Base-by-base conservation (phyloP, 768 basidiomycete genomes). In the Mycena haematopus region DNA sequence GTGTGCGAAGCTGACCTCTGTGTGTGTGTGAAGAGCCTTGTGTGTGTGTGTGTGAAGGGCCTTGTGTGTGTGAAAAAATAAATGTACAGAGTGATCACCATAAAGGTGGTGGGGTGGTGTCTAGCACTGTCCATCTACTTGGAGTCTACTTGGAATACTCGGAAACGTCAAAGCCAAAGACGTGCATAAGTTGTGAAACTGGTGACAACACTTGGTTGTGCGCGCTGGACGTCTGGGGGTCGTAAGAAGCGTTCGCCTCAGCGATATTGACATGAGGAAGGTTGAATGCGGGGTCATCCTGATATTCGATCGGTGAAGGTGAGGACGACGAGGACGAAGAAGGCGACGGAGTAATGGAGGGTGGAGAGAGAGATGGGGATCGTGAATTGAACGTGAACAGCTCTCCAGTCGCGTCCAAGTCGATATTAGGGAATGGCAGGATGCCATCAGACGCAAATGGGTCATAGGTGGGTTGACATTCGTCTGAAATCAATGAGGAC, bases 291-390 rank as follows among this genome's bases (percentile, higher is more conserved):
- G 56, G 40, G 27, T 55, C 52, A 9, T 58, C 27, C 36, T 54
- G 47, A 24, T 31, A 54, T 22, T 58, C 52, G 58, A 50, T 42
- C 11, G 65, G 65, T 1, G 53, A 52, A 19, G 65, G 62, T 3
- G 65, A 66, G 27, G 54, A 57, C 2, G 57, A 66, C 22, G 62
- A 33, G 1, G 65, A 63, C 15, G 58, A 22, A 3, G 60, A 44
- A 8, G 45, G 45, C 21, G 58, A 47, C 31, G 58, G 38, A 29
- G 52, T 6, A 25, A 54, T 36, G 22, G 62, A 63, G 21, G 33
- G 24, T 6, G 58, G 55, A 33, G 63, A 55, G 35, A 56, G 58
- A 19, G 63, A 60, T 17, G 62, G 51, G 31, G 38, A 44, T 40
- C 42, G 63, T 47, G 63, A 55, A 29, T 56, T 33, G 36, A 61